Percentiles rank a stretch among this genome's conserved stretches.
phyloP scores from a whole-genome alignment of 2,329 filamentous ascomycete species.

The Cercospora nicotianae region DNA sequence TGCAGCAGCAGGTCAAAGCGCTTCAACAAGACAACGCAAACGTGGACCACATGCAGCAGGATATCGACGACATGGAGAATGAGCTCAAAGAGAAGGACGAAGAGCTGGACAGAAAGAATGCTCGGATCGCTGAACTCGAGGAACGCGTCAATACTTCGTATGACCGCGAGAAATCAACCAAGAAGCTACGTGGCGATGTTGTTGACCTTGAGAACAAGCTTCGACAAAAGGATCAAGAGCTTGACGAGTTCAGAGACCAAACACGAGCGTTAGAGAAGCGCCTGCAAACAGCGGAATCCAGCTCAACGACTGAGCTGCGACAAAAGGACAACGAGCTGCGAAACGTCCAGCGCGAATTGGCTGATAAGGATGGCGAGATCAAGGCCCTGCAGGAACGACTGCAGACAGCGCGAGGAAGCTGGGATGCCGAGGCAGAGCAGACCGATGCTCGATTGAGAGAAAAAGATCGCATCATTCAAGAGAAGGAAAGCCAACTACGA shows the following conservation, averaged over 20 bases:
- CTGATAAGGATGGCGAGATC: constrained; percentile 43
- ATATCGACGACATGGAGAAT: constrained; percentile 53
- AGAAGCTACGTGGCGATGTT: constrained; percentile 41
- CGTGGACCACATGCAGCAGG: constrained; percentile 60
- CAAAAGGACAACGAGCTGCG: constrained; percentile 54
- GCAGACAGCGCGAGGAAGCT: constrained; percentile 41
- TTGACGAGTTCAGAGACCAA: constrained; percentile 40
- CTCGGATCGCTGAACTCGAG: constrained; percentile 36
- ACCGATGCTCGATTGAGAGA: constrained; percentile 41
- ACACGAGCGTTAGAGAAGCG: constrained; percentile 38
- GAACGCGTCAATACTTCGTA: constrained; percentile 35
- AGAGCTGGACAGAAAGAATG: constrained; percentile 39
- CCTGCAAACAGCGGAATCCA: constrained; percentile 31
- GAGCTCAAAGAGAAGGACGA: constrained; percentile 53
- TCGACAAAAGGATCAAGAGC: constrained; percentile 38
- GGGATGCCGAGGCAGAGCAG: constrained; percentile 41
- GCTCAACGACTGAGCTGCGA: constrained; percentile 29
- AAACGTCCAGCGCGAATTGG: constrained; percentile 54
- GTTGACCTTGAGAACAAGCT: constrained; percentile 38
- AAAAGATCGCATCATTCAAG: constrained; percentile 56
- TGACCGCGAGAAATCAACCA: constrained; percentile 40
- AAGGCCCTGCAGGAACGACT: constrained; percentile 39
- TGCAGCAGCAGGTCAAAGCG: constrained; percentile 43
- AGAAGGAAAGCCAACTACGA: constrained; percentile 72
- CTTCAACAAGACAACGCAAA: constrained; percentile 43